These are phyloP conservation scores for Musa acuminata DNA, from an alignment of 176 grass and related monocot genomes.

Conservation along the genomic window DNA sequence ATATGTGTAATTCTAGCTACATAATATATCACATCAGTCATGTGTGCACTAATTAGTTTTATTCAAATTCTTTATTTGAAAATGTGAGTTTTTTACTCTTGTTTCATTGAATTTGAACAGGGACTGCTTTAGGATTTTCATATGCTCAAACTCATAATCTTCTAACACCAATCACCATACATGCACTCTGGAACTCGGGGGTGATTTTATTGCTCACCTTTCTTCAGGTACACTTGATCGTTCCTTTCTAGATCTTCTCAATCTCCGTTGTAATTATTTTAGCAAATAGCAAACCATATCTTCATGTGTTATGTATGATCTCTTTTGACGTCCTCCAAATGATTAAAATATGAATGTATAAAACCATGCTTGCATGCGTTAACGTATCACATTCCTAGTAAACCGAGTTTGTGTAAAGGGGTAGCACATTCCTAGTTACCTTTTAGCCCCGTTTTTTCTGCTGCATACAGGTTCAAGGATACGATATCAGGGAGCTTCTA, in stretches of 20 bases:
- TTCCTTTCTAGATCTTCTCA: not conserved
- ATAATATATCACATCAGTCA: not conserved
- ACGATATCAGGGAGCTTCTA: constrained; percentile 86
- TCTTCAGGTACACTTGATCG: constrained; percentile 60
- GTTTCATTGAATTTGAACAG: constrained; percentile 20
- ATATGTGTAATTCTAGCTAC: not conserved
- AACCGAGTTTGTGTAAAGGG: not conserved
- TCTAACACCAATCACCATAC: constrained; percentile 77
- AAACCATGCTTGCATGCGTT: too few relatives aligned
- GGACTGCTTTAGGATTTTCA: constrained; percentile 71
- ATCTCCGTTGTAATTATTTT: not conserved
- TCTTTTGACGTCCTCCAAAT: not conserved
- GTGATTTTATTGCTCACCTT: constrained; percentile 85
- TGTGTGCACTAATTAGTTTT: not conserved
- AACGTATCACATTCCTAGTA: too few relatives aligned
- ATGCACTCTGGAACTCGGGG: constrained; percentile 88
- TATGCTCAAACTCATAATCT: constrained; percentile 96
- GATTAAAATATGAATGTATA: constrained; percentile 1
- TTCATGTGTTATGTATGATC: not conserved
- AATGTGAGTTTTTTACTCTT: constrained; percentile 13
- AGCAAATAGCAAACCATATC: too few relatives aligned
- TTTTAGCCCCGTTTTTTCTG: not conserved
- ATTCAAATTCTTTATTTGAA: not conserved
- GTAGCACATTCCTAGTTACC: not conserved
- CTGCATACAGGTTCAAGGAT: constrained; percentile 76